Percentiles rank a stretch among this genome's conserved stretches.
Conservation (phyloP, 371 early-diverging fungal genomes). For the Circinella umbellata region DNA sequence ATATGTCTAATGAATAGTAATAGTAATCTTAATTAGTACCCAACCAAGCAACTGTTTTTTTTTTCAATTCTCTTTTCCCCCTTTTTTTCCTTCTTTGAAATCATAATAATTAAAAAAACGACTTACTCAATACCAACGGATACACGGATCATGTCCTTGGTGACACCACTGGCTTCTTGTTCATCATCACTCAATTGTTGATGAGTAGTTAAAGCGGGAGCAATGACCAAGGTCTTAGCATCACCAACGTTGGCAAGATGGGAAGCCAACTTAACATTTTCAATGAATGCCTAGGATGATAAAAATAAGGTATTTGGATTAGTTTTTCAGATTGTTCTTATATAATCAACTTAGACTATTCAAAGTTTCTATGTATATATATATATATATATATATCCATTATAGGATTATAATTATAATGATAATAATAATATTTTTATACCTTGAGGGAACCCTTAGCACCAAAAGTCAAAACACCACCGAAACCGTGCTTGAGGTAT, state of each 20-base stretch:
- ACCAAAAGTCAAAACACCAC: slow-evolving; percentile 88
- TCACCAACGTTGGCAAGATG: slow-evolving; percentile 94
- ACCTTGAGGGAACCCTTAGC: slow-evolving; percentile 62
- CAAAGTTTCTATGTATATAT: not conserved
- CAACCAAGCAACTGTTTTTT: too few relatives aligned
- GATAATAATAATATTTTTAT: not conserved
- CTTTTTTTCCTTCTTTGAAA: not conserved
- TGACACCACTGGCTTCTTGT: slow-evolving; percentile 77
- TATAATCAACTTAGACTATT: too few relatives aligned
- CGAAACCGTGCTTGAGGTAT: slow-evolving; percentile 79
- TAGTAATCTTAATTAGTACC: not conserved
- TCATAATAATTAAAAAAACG: too few relatives aligned
- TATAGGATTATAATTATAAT: too few relatives aligned
- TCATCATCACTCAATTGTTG: slow-evolving; percentile 84
- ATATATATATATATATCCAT: too few relatives aligned
- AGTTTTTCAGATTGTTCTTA: too few relatives aligned
- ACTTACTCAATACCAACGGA: slow-evolving; percentile 82
- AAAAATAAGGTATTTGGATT: too few relatives aligned
- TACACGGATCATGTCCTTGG: slow-evolving; percentile 83
- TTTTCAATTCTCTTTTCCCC: not conserved
- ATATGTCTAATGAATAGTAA: slow-evolving; percentile 58
- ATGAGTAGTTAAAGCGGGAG: slow-evolving; percentile 86
- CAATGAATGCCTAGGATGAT: slow-evolving; percentile 59
- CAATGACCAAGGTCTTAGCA: slow-evolving; percentile 84
- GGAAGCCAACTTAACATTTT: slow-evolving; percentile 75